These are phyloP conservation scores for Phytophthora vignae DNA, from an alignment of 352 stramenopile species.

Conservation along the genomic window DNA sequence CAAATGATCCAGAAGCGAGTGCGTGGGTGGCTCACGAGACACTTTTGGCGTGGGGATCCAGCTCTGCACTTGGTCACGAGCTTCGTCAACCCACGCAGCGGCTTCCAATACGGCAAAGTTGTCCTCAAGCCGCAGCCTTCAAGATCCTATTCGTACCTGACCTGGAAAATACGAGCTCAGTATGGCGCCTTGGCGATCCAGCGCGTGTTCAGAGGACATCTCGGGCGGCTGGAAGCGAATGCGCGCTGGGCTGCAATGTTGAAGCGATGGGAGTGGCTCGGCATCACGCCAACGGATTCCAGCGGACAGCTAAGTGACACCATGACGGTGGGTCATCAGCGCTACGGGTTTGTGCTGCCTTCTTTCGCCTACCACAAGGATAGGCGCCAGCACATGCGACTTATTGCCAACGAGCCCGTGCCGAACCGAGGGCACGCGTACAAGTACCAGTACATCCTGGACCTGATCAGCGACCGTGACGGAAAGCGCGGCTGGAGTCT, in stretches of 20 bases:
- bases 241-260: constrained; percentile 74
- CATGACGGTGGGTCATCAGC: constrained; percentile 60
- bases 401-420: constrained; percentile 47
- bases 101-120: constrained; percentile 60
- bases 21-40: constrained; percentile 70
- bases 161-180: constrained; percentile 48
- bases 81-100: constrained; percentile 50
- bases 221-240: constrained; percentile 64
- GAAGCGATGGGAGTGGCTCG: constrained; percentile 80
- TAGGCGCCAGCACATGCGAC: constrained; percentile 55
- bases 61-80: constrained; percentile 44
- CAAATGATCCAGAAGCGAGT: constrained; percentile 62
- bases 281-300: constrained; percentile 43
- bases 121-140: constrained; percentile 50
- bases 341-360: constrained; percentile 67
- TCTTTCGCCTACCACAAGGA: constrained; percentile 59
- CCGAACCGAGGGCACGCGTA: constrained; percentile 62
- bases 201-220: constrained; percentile 56
- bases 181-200: constrained; percentile 53
- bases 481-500: constrained; percentile 69
- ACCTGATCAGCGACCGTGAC: constrained; percentile 72
- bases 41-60: constrained; percentile 73
- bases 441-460: constrained; percentile 77
- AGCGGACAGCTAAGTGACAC: constrained; percentile 52
- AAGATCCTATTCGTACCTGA: constrained; percentile 66